These are phyloP conservation scores for Eucalyptus coolabah DNA, from an alignment of 345 rosid genomes.

Conservation along the genomic window DNA sequence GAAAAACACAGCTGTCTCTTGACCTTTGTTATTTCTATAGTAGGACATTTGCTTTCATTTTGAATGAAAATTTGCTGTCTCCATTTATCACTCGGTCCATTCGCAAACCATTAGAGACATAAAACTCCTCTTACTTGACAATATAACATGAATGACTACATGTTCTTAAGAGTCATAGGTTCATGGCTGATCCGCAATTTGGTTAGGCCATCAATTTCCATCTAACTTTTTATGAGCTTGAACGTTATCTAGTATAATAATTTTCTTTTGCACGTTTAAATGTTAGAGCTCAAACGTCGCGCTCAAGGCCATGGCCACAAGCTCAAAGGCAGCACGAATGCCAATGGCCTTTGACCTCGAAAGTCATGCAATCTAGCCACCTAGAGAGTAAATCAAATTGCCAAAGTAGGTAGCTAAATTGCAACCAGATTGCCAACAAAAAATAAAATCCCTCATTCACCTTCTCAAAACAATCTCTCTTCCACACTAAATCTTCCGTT, in stretches of 20 bases:
- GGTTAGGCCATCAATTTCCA: neutral
- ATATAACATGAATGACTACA: neutral
- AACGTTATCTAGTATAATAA: no score
- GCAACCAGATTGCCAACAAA: no score
- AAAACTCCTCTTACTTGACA: neutral
- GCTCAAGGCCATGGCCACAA: neutral
- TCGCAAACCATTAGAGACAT: fast-evolving
- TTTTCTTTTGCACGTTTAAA: no score
- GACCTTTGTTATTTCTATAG: fast-evolving
- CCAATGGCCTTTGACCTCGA: neutral
- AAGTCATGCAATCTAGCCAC: neutral
- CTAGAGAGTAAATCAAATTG: no score
- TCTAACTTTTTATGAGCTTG: neutral
- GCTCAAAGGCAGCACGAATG: neutral
- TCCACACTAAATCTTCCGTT: neutral
- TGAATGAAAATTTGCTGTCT: fast-evolving
- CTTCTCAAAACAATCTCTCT: neutral
- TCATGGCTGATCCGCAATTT: neutral
- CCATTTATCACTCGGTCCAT: no score
- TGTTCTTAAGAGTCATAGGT: neutral
- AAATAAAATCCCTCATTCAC: neutral
- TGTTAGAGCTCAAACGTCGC: neutral
- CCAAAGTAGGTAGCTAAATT: no score
- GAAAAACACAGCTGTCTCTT: no score
- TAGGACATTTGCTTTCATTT: no score